A percentile compares a stretch with the other conserved stretches of the same genome.
phyloP scores from a whole-genome alignment of 139 green algal species.

The Zygnema cylindricum region DNA sequence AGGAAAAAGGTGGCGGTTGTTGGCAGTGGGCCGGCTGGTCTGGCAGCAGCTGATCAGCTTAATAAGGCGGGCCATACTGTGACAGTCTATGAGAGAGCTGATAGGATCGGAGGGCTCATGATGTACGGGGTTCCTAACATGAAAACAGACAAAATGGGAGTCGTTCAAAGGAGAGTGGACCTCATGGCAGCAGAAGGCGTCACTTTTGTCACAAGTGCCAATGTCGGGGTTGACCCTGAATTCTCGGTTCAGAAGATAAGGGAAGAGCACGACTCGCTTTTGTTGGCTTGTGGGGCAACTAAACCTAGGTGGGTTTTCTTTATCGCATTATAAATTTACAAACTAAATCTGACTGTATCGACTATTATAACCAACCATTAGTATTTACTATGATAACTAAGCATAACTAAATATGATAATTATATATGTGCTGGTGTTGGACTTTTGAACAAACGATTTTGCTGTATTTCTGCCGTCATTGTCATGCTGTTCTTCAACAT shows the following conservation, averaged over 20 bases:
- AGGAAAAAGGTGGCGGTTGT: conserved; percentile 83
- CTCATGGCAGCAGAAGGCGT: conserved; percentile 91
- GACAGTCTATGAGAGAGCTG: conserved; percentile 92
- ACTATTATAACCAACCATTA: too few relatives aligned
- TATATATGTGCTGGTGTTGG: conserved; percentile 9
- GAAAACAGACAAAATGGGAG: conserved; percentile 93
- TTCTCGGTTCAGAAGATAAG: conserved; percentile 67
- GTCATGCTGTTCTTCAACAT: too few relatives aligned
- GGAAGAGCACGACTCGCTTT: conserved; percentile 74
- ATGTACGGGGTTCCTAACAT: conserved; percentile 99
- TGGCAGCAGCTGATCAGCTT: conserved; percentile 95
- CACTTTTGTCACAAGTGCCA: conserved; percentile 80
- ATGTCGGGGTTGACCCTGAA: conserved; percentile 63
- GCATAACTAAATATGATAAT: background rate
- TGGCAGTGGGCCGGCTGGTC: conserved; percentile 85
- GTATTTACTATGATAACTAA: too few relatives aligned
- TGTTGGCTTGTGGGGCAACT: conserved; percentile 91
- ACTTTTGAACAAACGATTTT: too few relatives aligned
- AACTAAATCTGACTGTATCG: too few relatives aligned
- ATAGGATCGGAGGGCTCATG: conserved; percentile 94
- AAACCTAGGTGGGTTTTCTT: conserved; percentile 74
- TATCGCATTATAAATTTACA: too few relatives aligned
- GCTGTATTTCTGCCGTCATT: too few relatives aligned
- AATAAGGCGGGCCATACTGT: conserved; percentile 85
- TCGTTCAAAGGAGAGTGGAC: conserved; percentile 93